Evolutionary conservation across 495 filamentous ascomycete species (phyloP), one percentile per base, ranked within the genome.

Genomic region (Viridothelium virens): DNA sequence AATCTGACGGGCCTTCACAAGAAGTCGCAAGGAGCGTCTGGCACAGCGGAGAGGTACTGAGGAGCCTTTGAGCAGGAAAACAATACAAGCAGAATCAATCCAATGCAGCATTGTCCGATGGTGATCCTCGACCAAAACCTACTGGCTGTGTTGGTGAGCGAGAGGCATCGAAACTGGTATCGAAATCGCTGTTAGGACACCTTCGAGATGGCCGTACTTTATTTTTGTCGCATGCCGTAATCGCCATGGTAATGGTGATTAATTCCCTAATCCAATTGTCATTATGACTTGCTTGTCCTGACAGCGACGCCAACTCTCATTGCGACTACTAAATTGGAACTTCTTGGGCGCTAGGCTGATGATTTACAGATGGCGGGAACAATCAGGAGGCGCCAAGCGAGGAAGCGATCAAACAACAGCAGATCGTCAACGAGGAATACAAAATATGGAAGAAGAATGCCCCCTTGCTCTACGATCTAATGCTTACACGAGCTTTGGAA

Each of bases 381-480:
- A 63, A 18, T 48, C 63, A 81, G 76, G 74, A 79, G 64, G 78
- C 37, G n/a, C 61, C 61, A 10, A 41, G 37, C 61, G 61, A 91
- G 69, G 88, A 91, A 63, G 89, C 91, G 67, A 83, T 85, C 72
- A 85, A 87, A 38, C 84, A 86, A 63, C 83, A 96, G 73, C 91
- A 95, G 76, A 86, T 94, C 61, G 89, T 97, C 76, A 98, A 98
- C 70, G 94, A 98, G 82, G 95, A 97, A 78, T 99, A 99, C 84
- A 99, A 99, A 76, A 96, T 91, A 69, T 99, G 95, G 95, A 99
- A 99, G 83, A 99, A 99, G 84, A 97, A 97, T 77, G 89, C 91
- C 69, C 92, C 93, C 2, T 97, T 97, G 76, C 89, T 99, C 70
- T 99, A 99, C 77, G 95, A 97, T 72, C 87, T 96, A 82, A 92